Base-by-base conservation (phyloP, 176 grass and related monocot species). In the Raddia guianensis region DNA sequence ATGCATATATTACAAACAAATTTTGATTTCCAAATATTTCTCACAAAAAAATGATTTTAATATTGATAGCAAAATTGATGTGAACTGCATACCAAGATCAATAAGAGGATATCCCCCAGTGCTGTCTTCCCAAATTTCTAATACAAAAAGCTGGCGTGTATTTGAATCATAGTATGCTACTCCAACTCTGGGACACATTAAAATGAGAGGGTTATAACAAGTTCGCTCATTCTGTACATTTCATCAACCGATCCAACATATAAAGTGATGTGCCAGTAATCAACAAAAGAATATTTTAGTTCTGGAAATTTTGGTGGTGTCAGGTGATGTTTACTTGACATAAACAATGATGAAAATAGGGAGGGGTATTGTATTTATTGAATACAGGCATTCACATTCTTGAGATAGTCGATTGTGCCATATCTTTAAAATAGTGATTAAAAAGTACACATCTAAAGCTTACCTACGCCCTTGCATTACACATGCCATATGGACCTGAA, bases 401-500 rank as follows among this genome's bases (percentile, higher is more conserved):
- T 80, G 35, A 79, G 15, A 64, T 56, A 67, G 20, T 48, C 3
- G 10, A 66, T 66, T 70, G 51, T 20, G 13, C 13, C 35, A 14
- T 18, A 73, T 54, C 59, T 0, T 27, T 54, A 18, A 53, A 63
- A 34, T 19, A 27, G 35, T 27, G 20, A 79, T 32, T 46, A n/a
- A 46, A 45, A 45, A 63, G 18, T 81, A 78, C 66, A 51, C 16
- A 76, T 85, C 64, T 33, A 71, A 57, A 56, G 11, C 60, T 91
- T 91, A 98, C 95, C 95, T 89, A 74, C 73, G 86, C 32, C 95
- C 90, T 82, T 98, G 92, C 90, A 93, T 89, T 81, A 98, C 87
- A 87, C 95, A 98, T 55, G 95, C 92, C 95, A 98, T 98, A 71
- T 93, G 90, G 15, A 98, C 95, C 95, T 98, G 86, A 87, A 87